A percentile compares a stretch with the other conserved stretches of the same genome.
Evolutionary conservation across 768 basidiomycete genomes (phyloP).

Genomic region (Pleurotus ostreatus): DNA sequence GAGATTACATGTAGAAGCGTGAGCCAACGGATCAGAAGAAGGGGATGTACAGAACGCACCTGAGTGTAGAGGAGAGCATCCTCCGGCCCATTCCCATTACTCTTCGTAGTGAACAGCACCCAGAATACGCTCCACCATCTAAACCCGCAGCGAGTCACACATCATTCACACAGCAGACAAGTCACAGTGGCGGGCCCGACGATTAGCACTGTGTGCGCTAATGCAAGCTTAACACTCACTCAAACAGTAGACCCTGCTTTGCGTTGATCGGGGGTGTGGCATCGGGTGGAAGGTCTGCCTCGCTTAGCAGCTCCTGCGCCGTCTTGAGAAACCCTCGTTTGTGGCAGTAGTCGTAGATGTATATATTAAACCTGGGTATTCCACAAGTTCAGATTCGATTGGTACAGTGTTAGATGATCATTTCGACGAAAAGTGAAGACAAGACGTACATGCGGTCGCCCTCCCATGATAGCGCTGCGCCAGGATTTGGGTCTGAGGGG

Average conservation of each 20-base stretch:
- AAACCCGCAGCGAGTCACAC: slow-evolving; percentile 1
- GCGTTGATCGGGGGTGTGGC: slow-evolving; percentile 78
- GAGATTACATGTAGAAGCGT: slow-evolving; percentile 10
- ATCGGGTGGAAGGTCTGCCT: slow-evolving; percentile 63
- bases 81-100: slow-evolving; percentile 58
- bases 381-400: slow-evolving; percentile 1
- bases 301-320: slow-evolving; percentile 57
- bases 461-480: slow-evolving; percentile 60
- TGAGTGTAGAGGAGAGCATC: slow-evolving; percentile 71
- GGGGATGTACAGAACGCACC: slow-evolving; percentile 35
- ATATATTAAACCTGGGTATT: slow-evolving; percentile 75
- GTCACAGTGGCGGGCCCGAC: slow-evolving; percentile 1
- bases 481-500: slow-evolving; percentile 17
- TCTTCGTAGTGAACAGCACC: slow-evolving; percentile 81
- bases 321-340: slow-evolving; percentile 79
- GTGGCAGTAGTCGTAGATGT: slow-evolving; percentile 81
- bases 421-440: slow-evolving; percentile 10
- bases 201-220: slow-evolving; percentile 12
- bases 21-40: slow-evolving; percentile 12
- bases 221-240: slow-evolving; percentile 43
- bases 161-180: slow-evolving; percentile 7
- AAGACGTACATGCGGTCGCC: slow-evolving; percentile 75
- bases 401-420: slow-evolving; percentile 7
- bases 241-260: slow-evolving; percentile 77
- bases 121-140: slow-evolving; percentile 93